A percentile compares a stretch with the other conserved stretches of the same genome.
Conservation (phyloP, 768 basidiomycete species). For the Suillus subluteus region DNA sequence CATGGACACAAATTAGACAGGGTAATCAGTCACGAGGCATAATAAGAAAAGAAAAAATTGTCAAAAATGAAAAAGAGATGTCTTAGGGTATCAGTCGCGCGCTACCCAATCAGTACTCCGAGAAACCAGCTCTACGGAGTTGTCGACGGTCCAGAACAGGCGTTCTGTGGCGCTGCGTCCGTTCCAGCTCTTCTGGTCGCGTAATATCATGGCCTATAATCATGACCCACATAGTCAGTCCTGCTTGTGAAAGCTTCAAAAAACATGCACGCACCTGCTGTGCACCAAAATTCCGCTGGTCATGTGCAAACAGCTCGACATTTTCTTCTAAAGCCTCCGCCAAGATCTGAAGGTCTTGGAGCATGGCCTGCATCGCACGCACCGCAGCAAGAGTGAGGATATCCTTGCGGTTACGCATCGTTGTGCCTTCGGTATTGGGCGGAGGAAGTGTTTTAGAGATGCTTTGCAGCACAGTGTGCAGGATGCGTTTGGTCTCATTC, state of each 20-base stretch:
- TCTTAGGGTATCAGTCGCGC: conserved; percentile 50
- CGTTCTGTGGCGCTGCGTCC: conserved; percentile 88
- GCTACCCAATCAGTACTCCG: conserved; percentile 88
- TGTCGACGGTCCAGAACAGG: conserved; percentile 91
- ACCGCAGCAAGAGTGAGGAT: conserved; percentile 71
- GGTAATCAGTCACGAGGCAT: background rate
- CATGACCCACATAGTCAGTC: conserved; percentile 15
- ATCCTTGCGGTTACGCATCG: conserved; percentile 77
- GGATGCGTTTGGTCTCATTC: conserved; percentile 87
- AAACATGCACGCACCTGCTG: conserved; percentile 72
- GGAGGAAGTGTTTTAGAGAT: conserved; percentile 74
- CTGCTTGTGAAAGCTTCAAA: background rate
- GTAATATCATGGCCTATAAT: conserved; percentile 87
- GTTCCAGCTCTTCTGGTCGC: conserved; percentile 97
- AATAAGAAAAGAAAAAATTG: conserved; percentile 1
- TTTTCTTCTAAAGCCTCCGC: conserved; percentile 91
- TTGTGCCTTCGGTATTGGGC: conserved; percentile 48
- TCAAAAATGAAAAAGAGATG: background rate
- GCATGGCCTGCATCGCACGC: conserved; percentile 79
- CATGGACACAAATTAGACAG: conserved; percentile 16
- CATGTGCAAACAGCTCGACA: conserved; percentile 88
- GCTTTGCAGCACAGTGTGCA: conserved; percentile 88
- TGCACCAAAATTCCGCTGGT: conserved; percentile 94
- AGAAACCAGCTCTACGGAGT: conserved; percentile 84
- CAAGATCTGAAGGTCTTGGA: conserved; percentile 86